Conservation (phyloP, 2,329 filamentous ascomycete genomes). For the Colletotrichum sp. region DNA sequence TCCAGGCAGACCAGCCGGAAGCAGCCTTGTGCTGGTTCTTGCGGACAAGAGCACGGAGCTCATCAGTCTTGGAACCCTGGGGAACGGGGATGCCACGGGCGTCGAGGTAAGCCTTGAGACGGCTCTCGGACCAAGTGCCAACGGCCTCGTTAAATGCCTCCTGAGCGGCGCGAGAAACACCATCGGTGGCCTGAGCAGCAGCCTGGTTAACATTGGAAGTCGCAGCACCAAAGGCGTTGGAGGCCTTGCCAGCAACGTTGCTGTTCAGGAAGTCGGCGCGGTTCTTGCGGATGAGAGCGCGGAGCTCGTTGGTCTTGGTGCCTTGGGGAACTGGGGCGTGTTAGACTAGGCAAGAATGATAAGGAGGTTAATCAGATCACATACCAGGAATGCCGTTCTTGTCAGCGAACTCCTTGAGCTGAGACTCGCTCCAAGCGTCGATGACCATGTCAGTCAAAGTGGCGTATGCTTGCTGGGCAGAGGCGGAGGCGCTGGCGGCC, state of each 20-base stretch:
- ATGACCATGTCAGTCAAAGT: slow-evolving; percentile 84
- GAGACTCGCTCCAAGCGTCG: slow-evolving; percentile 85
- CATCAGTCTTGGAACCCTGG: slow-evolving; percentile 72
- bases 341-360: fast-evolving
- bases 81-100: slow-evolving; percentile 78
- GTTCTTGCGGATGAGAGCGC: slow-evolving; percentile 89
- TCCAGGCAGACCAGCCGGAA: slow-evolving; percentile 74
- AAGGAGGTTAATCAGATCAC: neutral
- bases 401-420: slow-evolving; percentile 92
- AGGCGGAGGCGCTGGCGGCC: slow-evolving; percentile 64
- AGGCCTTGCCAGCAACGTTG: slow-evolving; percentile 60
- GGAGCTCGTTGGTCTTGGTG: slow-evolving; percentile 86
- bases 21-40: slow-evolving; percentile 74
- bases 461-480: slow-evolving; percentile 72
- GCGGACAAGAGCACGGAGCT: slow-evolving; percentile 77
- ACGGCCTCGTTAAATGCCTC: slow-evolving; percentile 71
- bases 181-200: slow-evolving; percentile 77
- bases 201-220: slow-evolving; percentile 78
- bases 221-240: slow-evolving; percentile 71
- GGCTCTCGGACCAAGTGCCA: slow-evolving; percentile 73
- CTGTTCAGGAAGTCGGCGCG: slow-evolving; percentile 75
- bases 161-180: slow-evolving; percentile 64
- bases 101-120: slow-evolving; percentile 80
- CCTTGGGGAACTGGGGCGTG: slow-evolving; percentile 79
- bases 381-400: slow-evolving; percentile 76